Evolutionary conservation across 495 filamentous ascomycete genomes (phyloP), one percentile per base, ranked within the genome.

Genomic region (Aspergillus hancockii): DNA sequence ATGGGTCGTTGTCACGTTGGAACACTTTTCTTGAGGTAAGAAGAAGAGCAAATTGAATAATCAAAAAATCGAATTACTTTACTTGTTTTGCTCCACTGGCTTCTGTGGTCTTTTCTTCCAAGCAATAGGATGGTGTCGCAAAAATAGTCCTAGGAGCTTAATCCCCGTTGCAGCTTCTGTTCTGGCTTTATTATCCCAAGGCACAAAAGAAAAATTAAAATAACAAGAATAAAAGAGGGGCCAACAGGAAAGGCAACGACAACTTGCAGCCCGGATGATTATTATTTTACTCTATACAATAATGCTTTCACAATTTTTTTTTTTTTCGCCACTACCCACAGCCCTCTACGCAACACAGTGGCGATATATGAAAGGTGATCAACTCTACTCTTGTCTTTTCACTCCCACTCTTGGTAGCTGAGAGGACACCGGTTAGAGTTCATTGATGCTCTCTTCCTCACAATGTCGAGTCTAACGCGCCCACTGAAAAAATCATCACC

Each of bases 161-260:
- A 47, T 23, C 18, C 43, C 19, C 19, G 19, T 47, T 22, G 19
- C 43, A 47, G 43, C 43, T 47, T 47, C 43, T 8, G 8, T 14
- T 23, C 4, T 52, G 25, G 12, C 22, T 49, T 22, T 49, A 14
- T 41, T 41, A 13, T 3, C 13, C 38, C 7, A 21, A 49, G 18
- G 6, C 14, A 55, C 43, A 31, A 58, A 55, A 62, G 54, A 47
- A 55, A 62, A 63, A 59, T 54, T 55, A 52, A 57, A 58, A 25
- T 6, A 18, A 62, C 23, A 53, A 22, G 52, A 13, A 28, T 31
- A 43, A 45, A 47, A 55, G 40, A 59, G 38, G 16, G 23, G 30
- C 32, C 18, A 52, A 38, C 45, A 49, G 19, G 13, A 19, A 47
- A 47, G 16, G 43, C 43, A 47, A 47, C 19, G 43, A 14, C 23